These are phyloP conservation scores for Aspergillus sp. DNA, from an alignment of 2,329 filamentous ascomycete genomes.

Conservation along the genomic window DNA sequence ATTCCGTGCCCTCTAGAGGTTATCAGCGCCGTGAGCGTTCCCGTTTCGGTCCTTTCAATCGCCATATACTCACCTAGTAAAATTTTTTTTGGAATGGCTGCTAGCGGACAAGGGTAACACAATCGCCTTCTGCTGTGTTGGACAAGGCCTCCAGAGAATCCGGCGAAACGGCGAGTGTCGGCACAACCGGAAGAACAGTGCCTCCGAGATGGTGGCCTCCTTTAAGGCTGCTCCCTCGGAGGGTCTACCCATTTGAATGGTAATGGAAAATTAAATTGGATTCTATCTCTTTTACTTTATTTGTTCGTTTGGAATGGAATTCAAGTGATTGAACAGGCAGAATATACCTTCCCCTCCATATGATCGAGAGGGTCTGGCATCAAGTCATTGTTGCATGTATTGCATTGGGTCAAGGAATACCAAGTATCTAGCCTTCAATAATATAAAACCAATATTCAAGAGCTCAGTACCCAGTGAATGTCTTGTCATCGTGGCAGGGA, in stretches of 20 bases:
- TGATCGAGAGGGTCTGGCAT: too few species aligned
- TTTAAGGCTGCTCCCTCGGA: neutral
- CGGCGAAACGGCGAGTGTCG: neutral
- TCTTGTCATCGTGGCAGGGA: too few species aligned
- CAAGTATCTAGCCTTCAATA: too few species aligned
- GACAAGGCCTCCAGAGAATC: neutral
- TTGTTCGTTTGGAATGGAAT: too few species aligned
- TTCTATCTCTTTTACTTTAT: too few species aligned
- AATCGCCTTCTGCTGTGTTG: neutral
- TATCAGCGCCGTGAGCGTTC: slow-evolving; percentile 6
- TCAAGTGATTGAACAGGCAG: too few species aligned
- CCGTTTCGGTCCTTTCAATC: neutral
- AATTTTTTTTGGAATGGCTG: neutral
- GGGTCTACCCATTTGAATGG: too few species aligned
- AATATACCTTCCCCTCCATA: too few species aligned
- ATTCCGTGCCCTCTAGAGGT: slow-evolving; percentile 18
- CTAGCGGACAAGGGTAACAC: neutral
- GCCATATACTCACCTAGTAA: neutral
- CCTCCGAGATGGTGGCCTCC: neutral
- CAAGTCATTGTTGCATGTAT: too few species aligned
- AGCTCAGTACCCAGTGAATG: too few species aligned
- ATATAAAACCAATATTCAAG: neutral
- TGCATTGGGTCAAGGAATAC: too few species aligned
- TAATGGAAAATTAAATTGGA: too few species aligned
- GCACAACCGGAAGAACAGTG: neutral